Evolutionary conservation across 192 early-diverging fungal genomes (phyloP).

Genomic region (Pecoramyces ruminantium): DNA sequence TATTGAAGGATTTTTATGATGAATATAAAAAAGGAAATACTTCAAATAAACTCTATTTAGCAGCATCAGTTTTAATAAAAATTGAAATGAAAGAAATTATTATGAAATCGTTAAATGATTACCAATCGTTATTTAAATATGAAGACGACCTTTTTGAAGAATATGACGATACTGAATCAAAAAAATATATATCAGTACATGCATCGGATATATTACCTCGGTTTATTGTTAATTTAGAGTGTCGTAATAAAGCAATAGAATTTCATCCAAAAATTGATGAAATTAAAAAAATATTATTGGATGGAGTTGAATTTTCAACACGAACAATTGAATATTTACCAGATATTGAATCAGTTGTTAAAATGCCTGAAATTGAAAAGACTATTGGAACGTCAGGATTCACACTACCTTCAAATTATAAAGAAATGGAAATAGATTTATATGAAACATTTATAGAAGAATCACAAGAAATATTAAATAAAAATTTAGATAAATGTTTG

Average conservation of each 20-base stretch:
- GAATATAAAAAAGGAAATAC: constrained; percentile 17
- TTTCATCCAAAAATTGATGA: neutral
- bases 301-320: neutral
- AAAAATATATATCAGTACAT: neutral
- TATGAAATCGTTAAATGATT: constrained; percentile 2
- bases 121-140: constrained; percentile 1
- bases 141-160: neutral
- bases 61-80: constrained; percentile 12
- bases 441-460: constrained; percentile 9
- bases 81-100: constrained; percentile 2
- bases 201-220: neutral
- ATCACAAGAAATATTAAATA: constrained; percentile 9
- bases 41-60: constrained; percentile 13
- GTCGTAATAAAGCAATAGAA: neutral
- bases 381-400: constrained; percentile 2
- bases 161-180: neutral
- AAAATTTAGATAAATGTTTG: constrained; percentile 20
- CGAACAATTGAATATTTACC: neutral
- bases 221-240: neutral
- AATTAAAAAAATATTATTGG: neutral
- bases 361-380: neutral
- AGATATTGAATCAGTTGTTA: neutral
- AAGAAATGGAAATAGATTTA: constrained; percentile 7
- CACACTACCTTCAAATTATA: neutral
- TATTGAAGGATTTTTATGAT: constrained; percentile 4